Evolutionary conservation across 192 early-diverging fungal genomes (phyloP).

Genomic region (Spizellomyces sp.): DNA sequence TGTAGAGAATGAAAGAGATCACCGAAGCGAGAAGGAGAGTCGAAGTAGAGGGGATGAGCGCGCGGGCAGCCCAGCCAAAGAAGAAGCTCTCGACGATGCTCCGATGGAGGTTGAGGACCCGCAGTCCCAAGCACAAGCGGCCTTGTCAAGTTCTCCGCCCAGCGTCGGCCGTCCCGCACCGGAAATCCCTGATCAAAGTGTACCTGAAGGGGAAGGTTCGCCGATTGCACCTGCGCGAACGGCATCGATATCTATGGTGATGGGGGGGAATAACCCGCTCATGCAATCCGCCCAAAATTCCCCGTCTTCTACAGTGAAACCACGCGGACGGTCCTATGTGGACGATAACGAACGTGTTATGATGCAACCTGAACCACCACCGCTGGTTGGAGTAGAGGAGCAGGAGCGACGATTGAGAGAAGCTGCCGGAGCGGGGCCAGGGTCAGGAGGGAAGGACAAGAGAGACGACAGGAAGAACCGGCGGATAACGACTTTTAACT

Average conservation of each 20-base stretch:
- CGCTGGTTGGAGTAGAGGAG: conserved; percentile 17
- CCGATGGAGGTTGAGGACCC: neutral
- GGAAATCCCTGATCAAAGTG: neutral
- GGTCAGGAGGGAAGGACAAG: neutral
- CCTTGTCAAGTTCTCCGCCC: neutral
- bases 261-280: neutral
- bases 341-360: conserved; percentile 55
- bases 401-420: neutral
- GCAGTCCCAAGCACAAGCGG: neutral
- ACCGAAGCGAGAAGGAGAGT: too few species aligned
- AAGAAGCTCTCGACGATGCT: neutral
- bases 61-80: neutral
- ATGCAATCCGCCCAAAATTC: conserved; percentile 3
- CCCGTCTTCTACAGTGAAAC: neutral
- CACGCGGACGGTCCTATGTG: conserved; percentile 23
- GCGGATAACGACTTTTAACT: conserved; percentile 39
- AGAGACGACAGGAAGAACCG: conserved; percentile 28
- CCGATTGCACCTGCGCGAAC: neutral
- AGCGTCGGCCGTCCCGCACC: neutral
- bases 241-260: neutral
- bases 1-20: neutral
- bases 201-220: neutral
- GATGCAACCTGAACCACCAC: conserved; percentile 44
- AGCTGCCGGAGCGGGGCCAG: neutral
- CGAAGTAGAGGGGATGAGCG: too few species aligned